Evolutionary conservation across 2,329 filamentous ascomycete species (phyloP), one percentile per base, ranked within the genome.

Genomic region (Podosphaera leucotricha): DNA sequence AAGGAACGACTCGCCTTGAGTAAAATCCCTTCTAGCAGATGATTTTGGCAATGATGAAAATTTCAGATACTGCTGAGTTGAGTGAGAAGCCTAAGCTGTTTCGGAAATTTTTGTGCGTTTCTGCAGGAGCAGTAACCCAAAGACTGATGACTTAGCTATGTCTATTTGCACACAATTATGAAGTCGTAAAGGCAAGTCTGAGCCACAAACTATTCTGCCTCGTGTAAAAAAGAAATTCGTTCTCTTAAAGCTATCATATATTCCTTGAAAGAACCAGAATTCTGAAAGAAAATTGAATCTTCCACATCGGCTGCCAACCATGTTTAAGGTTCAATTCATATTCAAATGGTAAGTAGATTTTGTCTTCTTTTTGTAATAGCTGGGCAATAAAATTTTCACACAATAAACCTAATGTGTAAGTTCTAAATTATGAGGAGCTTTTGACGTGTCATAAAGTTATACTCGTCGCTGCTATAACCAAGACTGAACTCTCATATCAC

Each of bases 51-150:
- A 60, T 80, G 75, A 80, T 77, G 75, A 79, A 63, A 30, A 52
- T 43, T 55, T 62, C 76, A 80, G 77, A 81, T 81, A 81, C 77
- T 81, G 75, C 75, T 68, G 75, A 81, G 69, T 65, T 61, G 57
- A 52, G 36, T 63, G 24, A 44, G 46, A 52, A 37, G 18, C 49
- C 54, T 48, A 53, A 53, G 49, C 53, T 50, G 51, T 49, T 46
- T 39, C 37, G 16, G 18, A 44, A 46, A 43, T 41, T 52, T 18
- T 52, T 48, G 67, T 61, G 70, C 49, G 67, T 73, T 73, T 70
- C 62, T 60, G 58, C 55, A 49, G 43, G 47, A 44, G 54, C 52
- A 59, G 59, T 61, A 57, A 54, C 53, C 56, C 49, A 49, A 43
- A 37, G 50, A 45, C 49, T 41, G 49, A 48, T 28, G 38, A 50